Conservation (phyloP, 2,329 filamentous ascomycete genomes). For the Fusarium falciforme region DNA sequence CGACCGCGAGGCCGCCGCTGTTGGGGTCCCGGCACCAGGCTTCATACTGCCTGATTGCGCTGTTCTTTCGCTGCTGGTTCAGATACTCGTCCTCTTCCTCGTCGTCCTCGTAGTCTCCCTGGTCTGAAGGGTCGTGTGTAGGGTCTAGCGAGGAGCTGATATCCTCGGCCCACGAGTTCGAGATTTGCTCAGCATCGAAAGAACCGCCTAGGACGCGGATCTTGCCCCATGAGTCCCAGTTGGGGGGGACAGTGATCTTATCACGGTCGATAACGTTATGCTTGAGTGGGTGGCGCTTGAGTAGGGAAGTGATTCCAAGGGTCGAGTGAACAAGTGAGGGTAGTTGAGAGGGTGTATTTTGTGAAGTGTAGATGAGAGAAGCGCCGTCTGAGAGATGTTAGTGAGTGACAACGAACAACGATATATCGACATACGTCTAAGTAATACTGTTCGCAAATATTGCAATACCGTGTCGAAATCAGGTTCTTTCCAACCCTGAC, state of each 20-base stretch:
- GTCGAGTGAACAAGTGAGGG: slow-evolving; percentile 86
- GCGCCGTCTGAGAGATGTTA: slow-evolving; percentile 72
- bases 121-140: slow-evolving; percentile 40
- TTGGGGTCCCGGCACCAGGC: slow-evolving; percentile 82
- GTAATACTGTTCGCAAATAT: slow-evolving; percentile 86
- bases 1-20: slow-evolving; percentile 63
- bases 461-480: slow-evolving; percentile 97
- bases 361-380: slow-evolving; percentile 86
- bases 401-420: slow-evolving; percentile 13
- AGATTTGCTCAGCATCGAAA: slow-evolving; percentile 90
- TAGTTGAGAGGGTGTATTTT: slow-evolving; percentile 80
- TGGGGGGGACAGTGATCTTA: slow-evolving; percentile 92
- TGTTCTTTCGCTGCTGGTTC: slow-evolving; percentile 54
- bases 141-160: slow-evolving; percentile 67
- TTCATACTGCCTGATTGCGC: slow-evolving; percentile 80
- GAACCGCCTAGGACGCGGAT: slow-evolving; percentile 91
- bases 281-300: slow-evolving; percentile 82
- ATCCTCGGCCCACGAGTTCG: slow-evolving; percentile 86
- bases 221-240: slow-evolving; percentile 99
- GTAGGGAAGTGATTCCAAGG: slow-evolving; percentile 84
- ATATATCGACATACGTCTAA: slow-evolving; percentile 72
- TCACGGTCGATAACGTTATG: slow-evolving; percentile 94
- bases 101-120: slow-evolving; percentile 37
- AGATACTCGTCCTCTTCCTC: slow-evolving; percentile 33
- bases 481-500: slow-evolving; percentile 93